phyloP scores from a whole-genome alignment of 1,284 basidiomycete genomes.

The Ustilago loliicola region DNA sequence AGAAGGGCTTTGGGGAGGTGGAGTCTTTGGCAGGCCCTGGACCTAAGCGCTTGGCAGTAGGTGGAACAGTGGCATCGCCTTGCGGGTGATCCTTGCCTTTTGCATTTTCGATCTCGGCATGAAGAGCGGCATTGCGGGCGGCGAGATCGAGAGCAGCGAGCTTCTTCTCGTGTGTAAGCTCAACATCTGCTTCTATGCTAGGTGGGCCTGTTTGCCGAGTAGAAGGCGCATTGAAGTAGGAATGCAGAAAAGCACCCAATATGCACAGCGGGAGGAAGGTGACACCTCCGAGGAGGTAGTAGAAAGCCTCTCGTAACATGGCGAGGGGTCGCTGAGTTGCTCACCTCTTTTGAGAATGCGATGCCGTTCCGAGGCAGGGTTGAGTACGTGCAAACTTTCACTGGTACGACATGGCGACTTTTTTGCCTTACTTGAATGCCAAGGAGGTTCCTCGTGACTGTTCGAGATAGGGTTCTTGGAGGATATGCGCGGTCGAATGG shows the following conservation, averaged over 20 bases:
- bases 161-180: constrained; percentile 53
- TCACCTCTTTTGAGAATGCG: background rate
- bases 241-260: constrained; percentile 37
- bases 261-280: constrained; percentile 66
- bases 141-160: constrained; percentile 56
- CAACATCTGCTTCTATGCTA: constrained; percentile 40
- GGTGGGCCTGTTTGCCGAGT: constrained; percentile 16
- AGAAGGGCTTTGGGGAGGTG: constrained; percentile 43
- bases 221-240: constrained; percentile 42
- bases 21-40: constrained; percentile 31
- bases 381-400: background rate
- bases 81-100: constrained; percentile 46
- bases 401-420: constrained; percentile 2
- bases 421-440: background rate
- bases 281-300: constrained; percentile 68
- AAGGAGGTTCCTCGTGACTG: no score
- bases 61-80: constrained; percentile 50
- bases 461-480: no score
- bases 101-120: constrained; percentile 46
- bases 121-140: constrained; percentile 53
- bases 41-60: constrained; percentile 55
- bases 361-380: background rate
- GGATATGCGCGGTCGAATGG: no score
- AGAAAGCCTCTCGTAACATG: constrained; percentile 61
- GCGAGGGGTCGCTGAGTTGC: background rate